Conservation (phyloP, 192 early-diverging fungal genomes). For the Umbelopsis sp. region DNA sequence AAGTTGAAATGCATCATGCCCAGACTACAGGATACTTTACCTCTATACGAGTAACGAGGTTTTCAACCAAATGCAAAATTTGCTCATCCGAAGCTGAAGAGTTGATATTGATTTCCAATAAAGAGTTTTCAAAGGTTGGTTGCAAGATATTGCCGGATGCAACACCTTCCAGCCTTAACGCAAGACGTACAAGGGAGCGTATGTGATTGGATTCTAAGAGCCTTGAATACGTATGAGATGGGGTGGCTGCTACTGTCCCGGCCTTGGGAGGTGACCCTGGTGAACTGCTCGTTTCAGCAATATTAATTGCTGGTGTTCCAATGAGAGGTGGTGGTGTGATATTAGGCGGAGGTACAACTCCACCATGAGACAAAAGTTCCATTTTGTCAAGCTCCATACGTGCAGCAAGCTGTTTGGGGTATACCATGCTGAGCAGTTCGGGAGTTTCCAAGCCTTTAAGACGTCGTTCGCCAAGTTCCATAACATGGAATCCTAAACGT, state of each 20-base stretch:
- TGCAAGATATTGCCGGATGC: constrained; percentile 28
- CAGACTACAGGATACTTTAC: constrained; percentile 34
- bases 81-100: constrained; percentile 56
- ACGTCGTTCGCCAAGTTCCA: constrained; percentile 79
- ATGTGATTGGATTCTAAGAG: constrained; percentile 3
- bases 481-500: constrained; percentile 66
- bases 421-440: constrained; percentile 76
- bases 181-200: constrained; percentile 8
- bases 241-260: not conserved
- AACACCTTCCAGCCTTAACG: constrained; percentile 31
- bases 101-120: constrained; percentile 43
- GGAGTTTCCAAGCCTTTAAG: constrained; percentile 91
- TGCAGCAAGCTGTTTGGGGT: constrained; percentile 49
- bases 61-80: constrained; percentile 50
- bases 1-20: not conserved
- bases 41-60: constrained; percentile 60
- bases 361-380: constrained; percentile 27
- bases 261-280: not conserved
- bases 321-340: constrained; percentile 25
- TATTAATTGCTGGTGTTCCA: not conserved
- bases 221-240: not conserved
- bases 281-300: not conserved
- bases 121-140: constrained; percentile 18
- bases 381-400: constrained; percentile 46
- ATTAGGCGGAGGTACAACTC: constrained; percentile 33